Evolutionary conservation across 768 basidiomycete species (phyloP), one percentile per base, ranked within the genome.

Genomic region (Amanita inopinata): DNA sequence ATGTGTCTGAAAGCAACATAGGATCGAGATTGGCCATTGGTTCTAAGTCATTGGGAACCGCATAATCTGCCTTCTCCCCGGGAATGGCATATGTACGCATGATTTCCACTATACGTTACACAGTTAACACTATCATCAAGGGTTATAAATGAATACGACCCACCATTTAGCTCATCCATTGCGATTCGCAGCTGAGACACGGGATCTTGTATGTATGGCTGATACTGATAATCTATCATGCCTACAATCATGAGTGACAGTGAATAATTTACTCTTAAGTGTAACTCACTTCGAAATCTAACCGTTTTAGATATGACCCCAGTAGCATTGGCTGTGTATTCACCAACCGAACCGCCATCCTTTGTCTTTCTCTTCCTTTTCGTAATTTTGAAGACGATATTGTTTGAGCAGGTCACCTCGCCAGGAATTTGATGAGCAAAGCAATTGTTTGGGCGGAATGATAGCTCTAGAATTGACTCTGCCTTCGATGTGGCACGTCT

Each of bases 211-310:
- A 69, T 63, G 44, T 83, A 69, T 1, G 89, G 89, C 47, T 80
- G 74, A 60, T 80, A 96, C 60, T 96, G 92, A 57, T 79, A 96
- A 59, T 98, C 94, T 28, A 81, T 87, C 86, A 97, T 90, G 45
- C 80, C 94, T 97, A 45, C 23, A 10, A 25, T 34, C 10, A 46
- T 38, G n/a, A 30, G n/a, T 33, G n/a, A 17, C 14, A n/a, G 8
- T 39, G 20, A 42, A 30, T 9, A 28, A 31, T 8, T 17, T 33
- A 32, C n/a, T 27, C 7, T 17, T 7, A 25, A 46, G 17, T 12
- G 31, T 6, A 42, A 68, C 83, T 62, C 55, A 93, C 94, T 83
- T 62, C 93, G 74, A 64, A 97, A 98, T 40, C 94, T 73, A 39
- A 79, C 83, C 3, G 90, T 88, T 63, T 84, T 90, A 0, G 77